Percentiles rank a stretch among this genome's conserved stretches.
Conservation (phyloP, 192 early-diverging fungal genomes). For the Tieghemiomyces parasiticus region DNA sequence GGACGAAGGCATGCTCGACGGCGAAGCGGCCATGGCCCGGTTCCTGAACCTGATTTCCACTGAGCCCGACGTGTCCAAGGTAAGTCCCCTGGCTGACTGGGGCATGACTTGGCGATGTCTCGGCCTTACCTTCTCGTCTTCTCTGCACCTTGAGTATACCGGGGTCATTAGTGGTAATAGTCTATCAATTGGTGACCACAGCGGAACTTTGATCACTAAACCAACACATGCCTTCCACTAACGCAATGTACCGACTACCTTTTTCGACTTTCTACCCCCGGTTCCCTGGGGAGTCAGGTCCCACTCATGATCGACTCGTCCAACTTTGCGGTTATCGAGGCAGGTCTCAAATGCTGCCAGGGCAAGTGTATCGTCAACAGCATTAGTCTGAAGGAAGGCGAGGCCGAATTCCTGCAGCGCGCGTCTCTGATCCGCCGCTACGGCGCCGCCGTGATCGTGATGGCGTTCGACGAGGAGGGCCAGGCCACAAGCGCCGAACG, state of each 20-base stretch:
- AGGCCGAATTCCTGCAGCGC: slow-evolving; percentile 82
- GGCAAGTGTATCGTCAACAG: slow-evolving; percentile 98
- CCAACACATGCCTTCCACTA: no score
- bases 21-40: slow-evolving; percentile 81
- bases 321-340: slow-evolving; percentile 93
- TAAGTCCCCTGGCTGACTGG: no score
- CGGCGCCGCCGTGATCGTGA: slow-evolving; percentile 90
- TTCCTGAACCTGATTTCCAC: slow-evolving; percentile 90
- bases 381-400: slow-evolving; percentile 91
- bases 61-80: slow-evolving; percentile 77
- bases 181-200: no score
- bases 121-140: no score
- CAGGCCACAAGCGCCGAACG: slow-evolving; percentile 73
- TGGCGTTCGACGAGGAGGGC: slow-evolving; percentile 95
- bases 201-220: no score
- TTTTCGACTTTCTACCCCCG: no score
- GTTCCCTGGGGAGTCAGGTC: no score
- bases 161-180: no score
- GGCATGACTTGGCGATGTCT: no score
- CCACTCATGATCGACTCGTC: slow-evolving; percentile 95
- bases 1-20: slow-evolving; percentile 94
- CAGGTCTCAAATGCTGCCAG: slow-evolving; percentile 89
- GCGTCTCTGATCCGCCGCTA: slow-evolving; percentile 76
- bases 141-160: no score
- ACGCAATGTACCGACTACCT: no score